Base-by-base conservation (phyloP, 1,139 yeast species). In the Geotrichum fermentans region DNA sequence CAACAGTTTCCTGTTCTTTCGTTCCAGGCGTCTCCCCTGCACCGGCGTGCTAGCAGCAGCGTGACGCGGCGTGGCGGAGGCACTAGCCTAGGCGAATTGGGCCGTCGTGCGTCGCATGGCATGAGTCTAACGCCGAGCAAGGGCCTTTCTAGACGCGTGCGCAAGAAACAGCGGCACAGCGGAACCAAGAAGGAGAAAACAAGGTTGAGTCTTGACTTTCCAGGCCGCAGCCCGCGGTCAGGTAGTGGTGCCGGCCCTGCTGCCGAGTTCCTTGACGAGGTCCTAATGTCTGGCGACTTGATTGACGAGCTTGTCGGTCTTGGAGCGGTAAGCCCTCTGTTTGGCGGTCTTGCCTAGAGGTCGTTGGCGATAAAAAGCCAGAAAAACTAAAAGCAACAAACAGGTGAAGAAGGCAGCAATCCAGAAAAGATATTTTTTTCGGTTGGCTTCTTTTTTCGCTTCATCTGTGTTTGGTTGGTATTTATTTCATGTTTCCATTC, bases 321-420 rank as follows among this genome's bases (percentile, higher is more conserved):
- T 29, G 69, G 69, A 5, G 68, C 68, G 4, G 56, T 67, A 44
- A 63, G 68, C 43, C 70, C 70, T 17, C 53, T 65, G 35, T 65
- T 65, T 56, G 62, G 61, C 21, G 64, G 60, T 21, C 52, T 61
- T 36, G 52, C 56, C 29, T 60, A 55, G 17, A 16, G 16, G 7
- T 13, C n/a, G n/a, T n/a, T n/a, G n/a, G n/a, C n/a, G n/a, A n/a
- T n/a, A n/a, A n/a, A n/a, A n/a, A n/a, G n/a, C n/a, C n/a, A n/a
- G n/a, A n/a, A n/a, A n/a, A n/a, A n/a, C n/a, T n/a, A n/a, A n/a
- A n/a, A n/a, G n/a, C n/a, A n/a, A n/a, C n/a, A n/a, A n/a, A n/a
- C n/a, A n/a, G n/a, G n/a, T n/a, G n/a, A n/a, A n/a, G n/a, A n/a
- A n/a, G n/a, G n/a, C n/a, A n/a, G n/a, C n/a, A n/a, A n/a, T n/a